A percentile compares a stretch with the other conserved stretches of the same genome.
phyloP scores from a whole-genome alignment of 768 basidiomycete species.

The Mycena alexandri region DNA sequence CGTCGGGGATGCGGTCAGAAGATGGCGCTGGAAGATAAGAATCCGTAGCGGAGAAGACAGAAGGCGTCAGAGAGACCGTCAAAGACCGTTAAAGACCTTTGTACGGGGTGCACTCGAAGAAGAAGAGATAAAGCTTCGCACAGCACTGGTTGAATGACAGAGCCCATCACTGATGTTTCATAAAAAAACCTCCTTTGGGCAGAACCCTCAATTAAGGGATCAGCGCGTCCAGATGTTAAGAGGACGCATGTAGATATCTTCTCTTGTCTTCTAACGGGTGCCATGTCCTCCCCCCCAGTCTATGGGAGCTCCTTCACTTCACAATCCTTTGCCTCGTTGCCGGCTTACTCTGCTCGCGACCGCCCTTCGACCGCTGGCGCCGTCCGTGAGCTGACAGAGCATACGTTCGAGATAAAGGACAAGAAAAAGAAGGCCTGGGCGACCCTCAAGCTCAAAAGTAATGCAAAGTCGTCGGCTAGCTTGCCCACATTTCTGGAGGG shows the following conservation, averaged over 20 bases:
- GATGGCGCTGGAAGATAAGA: too few species aligned
- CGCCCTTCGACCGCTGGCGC: constrained; percentile 33
- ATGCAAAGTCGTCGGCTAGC: constrained; percentile 20
- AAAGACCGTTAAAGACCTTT: too few species aligned
- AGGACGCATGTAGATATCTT: background rate
- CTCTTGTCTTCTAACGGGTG: constrained; percentile 23
- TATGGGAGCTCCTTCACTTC: constrained; percentile 33
- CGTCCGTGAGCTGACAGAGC: constrained; percentile 29
- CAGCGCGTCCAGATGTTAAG: constrained; percentile 6
- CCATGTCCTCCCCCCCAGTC: constrained; percentile 28
- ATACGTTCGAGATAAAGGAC: constrained; percentile 35
- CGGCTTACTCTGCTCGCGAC: constrained; percentile 28
- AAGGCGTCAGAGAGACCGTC: too few species aligned
- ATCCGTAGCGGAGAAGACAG: too few species aligned
- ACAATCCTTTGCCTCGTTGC: constrained; percentile 31
- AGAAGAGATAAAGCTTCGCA: too few species aligned
- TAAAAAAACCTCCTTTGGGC: constrained; percentile 8
- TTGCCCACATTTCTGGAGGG: constrained; percentile 34
- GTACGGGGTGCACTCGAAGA: too few species aligned
- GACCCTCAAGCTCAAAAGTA: constrained; percentile 34
- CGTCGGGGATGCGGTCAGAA: too few species aligned
- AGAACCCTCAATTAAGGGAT: constrained; percentile 1
- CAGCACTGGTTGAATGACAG: background rate
- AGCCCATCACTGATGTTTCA: constrained; percentile 4
- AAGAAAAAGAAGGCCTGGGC: constrained; percentile 38